Evolutionary conservation across 208 protist species (phyloP).

Genomic region (Crithidia brevicula): DNA sequence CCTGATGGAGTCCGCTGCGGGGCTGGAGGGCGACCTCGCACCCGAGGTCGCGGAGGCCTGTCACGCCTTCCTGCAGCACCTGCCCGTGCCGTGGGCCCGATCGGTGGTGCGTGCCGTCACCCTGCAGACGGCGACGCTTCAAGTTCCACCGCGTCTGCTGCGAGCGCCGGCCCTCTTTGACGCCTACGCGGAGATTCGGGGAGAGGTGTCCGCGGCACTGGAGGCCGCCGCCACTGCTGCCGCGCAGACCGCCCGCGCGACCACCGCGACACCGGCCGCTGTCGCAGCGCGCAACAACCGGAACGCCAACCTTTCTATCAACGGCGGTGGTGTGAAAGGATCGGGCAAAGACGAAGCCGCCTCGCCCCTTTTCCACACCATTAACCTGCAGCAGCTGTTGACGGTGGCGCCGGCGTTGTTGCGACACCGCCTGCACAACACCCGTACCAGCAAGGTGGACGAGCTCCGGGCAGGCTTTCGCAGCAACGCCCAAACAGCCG

Average conservation of each 20-base stretch:
- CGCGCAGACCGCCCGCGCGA: slow-evolving; percentile 6
- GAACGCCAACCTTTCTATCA: not conserved
- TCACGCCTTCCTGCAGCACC: slow-evolving; percentile 36
- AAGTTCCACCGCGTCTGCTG: slow-evolving; percentile 53
- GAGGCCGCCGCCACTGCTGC: slow-evolving; percentile 10
- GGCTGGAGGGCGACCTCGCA: slow-evolving; percentile 6
- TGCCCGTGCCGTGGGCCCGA: slow-evolving; percentile 46
- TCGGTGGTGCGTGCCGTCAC: slow-evolving; percentile 54
- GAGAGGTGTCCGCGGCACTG: slow-evolving; percentile 37
- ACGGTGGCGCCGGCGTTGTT: slow-evolving; percentile 43
- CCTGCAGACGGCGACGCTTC: slow-evolving; percentile 60
- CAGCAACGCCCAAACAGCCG: slow-evolving; percentile 23
- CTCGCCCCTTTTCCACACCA: slow-evolving; percentile 3
- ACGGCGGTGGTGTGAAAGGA: not conserved
- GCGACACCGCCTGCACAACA: slow-evolving; percentile 44
- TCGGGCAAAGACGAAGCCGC: not conserved
- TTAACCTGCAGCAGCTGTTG: slow-evolving; percentile 46
- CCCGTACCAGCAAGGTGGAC: slow-evolving; percentile 32
- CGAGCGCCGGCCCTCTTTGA: slow-evolving; percentile 43
- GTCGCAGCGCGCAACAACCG: not conserved
- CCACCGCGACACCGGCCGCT: not conserved
- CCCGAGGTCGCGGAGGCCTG: slow-evolving; percentile 35
- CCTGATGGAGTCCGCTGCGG: slow-evolving; percentile 8
- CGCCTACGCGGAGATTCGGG: slow-evolving; percentile 60
- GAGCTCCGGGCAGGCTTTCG: slow-evolving; percentile 36